These are phyloP conservation scores for Phialocephala sp. DNA, from an alignment of 2,329 filamentous ascomycete species.

Conservation along the genomic window DNA sequence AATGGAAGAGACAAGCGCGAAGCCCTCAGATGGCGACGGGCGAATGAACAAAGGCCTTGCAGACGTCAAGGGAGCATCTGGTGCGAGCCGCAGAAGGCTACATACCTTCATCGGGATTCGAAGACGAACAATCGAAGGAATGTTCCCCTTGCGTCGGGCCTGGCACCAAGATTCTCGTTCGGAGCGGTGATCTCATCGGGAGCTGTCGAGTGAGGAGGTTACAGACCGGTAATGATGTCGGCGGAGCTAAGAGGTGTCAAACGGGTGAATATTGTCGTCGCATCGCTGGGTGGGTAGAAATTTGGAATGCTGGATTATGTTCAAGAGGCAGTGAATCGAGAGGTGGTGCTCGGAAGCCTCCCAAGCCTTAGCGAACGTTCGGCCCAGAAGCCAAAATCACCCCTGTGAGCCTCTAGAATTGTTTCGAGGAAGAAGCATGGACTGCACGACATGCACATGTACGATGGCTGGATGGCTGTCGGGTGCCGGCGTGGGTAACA, in stretches of 20 bases:
- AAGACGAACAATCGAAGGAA: slow-evolving; percentile 32
- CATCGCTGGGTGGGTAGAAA: slow-evolving; percentile 23
- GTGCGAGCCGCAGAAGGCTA: slow-evolving; percentile 23
- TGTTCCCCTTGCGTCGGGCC: slow-evolving; percentile 39
- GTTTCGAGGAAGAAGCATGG: not conserved
- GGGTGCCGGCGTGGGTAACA: not conserved
- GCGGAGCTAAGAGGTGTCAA: slow-evolving; percentile 20
- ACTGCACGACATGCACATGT: not conserved
- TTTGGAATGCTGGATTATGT: slow-evolving; percentile 6
- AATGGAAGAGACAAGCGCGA: slow-evolving; percentile 23
- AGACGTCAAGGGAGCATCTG: slow-evolving; percentile 1
- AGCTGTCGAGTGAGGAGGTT: slow-evolving; percentile 25
- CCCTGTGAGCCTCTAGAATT: slow-evolving; percentile 4
- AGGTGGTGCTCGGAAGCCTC: slow-evolving; percentile 1
- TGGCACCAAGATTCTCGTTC: slow-evolving; percentile 39
- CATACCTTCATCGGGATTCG: slow-evolving; percentile 43
- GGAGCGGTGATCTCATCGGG: slow-evolving; percentile 41
- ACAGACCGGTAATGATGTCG: slow-evolving; percentile 24
- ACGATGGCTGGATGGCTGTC: not conserved
- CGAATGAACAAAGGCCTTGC: slow-evolving; percentile 13
- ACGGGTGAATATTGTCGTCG: slow-evolving; percentile 26
- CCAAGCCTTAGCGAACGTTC: slow-evolving; percentile 17
- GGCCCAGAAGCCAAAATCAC: not conserved
- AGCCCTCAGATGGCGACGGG: slow-evolving; percentile 17
- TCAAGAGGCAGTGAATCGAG: not conserved